These are phyloP conservation scores for Claviceps paspali DNA, from an alignment of 2,329 filamentous ascomycete species.

Conservation along the genomic window DNA sequence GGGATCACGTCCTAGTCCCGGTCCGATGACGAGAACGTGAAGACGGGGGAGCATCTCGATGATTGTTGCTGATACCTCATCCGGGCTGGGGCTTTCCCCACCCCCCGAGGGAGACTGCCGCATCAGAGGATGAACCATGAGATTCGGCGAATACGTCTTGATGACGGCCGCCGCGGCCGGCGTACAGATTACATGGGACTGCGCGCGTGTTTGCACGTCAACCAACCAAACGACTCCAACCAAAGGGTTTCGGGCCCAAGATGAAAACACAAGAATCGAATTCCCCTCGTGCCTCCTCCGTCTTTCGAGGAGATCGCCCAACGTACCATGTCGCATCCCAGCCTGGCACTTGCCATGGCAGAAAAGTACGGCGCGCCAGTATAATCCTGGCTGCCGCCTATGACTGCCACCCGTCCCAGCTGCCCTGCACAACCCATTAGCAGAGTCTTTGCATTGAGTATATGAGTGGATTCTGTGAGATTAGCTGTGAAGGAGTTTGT, in stretches of 20 bases:
- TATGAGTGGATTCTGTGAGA: no score
- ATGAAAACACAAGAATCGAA: background rate
- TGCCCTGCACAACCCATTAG: constrained; percentile 48
- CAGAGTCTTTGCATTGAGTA: no score
- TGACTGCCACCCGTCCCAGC: constrained; percentile 79
- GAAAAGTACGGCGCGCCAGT: constrained; percentile 97
- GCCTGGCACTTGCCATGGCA: constrained; percentile 81
- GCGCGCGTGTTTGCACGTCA: background rate
- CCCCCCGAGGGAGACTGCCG: constrained; percentile 44
- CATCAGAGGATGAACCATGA: constrained; percentile 97
- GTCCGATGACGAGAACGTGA: constrained; percentile 85
- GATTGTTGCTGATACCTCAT: constrained; percentile 49
- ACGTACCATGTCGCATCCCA: constrained; percentile 78
- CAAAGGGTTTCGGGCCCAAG: no score
- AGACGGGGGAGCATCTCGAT: constrained; percentile 71
- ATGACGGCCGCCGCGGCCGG: constrained; percentile 75
- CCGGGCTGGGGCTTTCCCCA: constrained; percentile 35
- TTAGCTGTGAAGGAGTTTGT: no score
- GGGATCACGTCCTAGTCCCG: constrained; percentile 76
- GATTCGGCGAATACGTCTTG: constrained; percentile 93
- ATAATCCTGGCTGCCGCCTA: constrained; percentile 91
- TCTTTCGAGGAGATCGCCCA: background rate
- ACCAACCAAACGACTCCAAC: background rate
- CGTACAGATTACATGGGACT: constrained; percentile 94
- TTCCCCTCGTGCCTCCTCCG: background rate